These are phyloP conservation scores for Termitomyces sp. DNA, from an alignment of 768 basidiomycete genomes.

Conservation along the genomic window DNA sequence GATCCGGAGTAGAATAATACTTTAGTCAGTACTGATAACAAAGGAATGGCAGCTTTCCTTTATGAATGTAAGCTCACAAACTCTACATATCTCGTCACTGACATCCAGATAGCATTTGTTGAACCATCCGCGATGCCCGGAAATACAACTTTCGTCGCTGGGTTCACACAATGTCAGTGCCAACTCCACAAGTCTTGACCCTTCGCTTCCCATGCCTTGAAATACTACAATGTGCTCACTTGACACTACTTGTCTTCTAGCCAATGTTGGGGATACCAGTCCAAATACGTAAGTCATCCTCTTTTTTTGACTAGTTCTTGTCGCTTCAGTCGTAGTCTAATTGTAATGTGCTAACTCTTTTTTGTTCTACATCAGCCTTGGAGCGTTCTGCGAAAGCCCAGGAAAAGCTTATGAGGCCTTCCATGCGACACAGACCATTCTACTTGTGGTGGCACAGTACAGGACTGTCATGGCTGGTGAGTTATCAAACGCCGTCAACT, in stretches of 20 bases:
- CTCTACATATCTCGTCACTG: conserved; percentile 1
- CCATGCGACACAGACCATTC: conserved; percentile 69
- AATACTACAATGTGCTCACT: conserved; percentile 2
- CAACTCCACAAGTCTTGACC: not conserved
- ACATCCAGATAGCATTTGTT: conserved; percentile 42
- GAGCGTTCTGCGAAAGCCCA: conserved; percentile 77
- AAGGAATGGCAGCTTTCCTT: conserved; percentile 80
- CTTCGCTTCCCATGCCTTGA: not conserved
- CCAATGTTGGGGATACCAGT: conserved; percentile 79
- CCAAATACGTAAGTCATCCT: conserved; percentile 65
- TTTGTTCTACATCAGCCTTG: conserved; percentile 36
- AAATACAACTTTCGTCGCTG: conserved; percentile 67
- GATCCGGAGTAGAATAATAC: conserved; percentile 63
- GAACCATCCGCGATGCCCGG: conserved; percentile 70
- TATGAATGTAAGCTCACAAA: conserved; percentile 55
- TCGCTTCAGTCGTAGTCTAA: conserved; percentile 5
- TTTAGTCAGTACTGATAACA: conserved; percentile 78
- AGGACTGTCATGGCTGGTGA: conserved; percentile 72
- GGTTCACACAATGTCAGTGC: conserved; percentile 65
- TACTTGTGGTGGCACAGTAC: conserved; percentile 67
- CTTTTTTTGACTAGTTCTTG: conserved; percentile 4
- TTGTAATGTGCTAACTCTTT: conserved; percentile 4
- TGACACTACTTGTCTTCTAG: conserved; percentile 30
- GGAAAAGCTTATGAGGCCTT: conserved; percentile 66
- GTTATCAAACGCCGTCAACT: conserved; percentile 1